Conservation (phyloP, 192 early-diverging fungal genomes). For the Linderina pennispora region DNA sequence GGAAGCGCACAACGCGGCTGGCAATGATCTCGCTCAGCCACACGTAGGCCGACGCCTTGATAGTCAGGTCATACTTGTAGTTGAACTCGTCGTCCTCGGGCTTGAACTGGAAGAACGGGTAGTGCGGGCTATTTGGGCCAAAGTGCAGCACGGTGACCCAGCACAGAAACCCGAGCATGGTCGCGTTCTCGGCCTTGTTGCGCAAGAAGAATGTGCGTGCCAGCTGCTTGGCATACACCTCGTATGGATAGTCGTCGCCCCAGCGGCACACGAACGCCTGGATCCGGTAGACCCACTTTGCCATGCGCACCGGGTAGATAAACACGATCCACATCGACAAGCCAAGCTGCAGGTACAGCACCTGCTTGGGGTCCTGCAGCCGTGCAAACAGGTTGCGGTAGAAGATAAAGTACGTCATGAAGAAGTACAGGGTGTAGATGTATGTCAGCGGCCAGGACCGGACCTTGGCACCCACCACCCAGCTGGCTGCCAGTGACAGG, state of each 20-base stretch:
- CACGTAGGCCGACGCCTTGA: conserved; percentile 54
- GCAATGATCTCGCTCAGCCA: conserved; percentile 64
- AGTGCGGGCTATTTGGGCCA: conserved; percentile 61
- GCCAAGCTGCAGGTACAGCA: conserved; percentile 58
- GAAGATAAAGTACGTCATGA: conserved; percentile 78
- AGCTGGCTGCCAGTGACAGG: conserved; percentile 59
- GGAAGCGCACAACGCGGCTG: conserved; percentile 54
- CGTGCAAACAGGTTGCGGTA: conserved; percentile 73
- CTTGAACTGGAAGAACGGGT: conserved; percentile 65
- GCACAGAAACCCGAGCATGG: conserved; percentile 67
- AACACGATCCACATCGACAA: conserved; percentile 71
- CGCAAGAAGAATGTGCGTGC: conserved; percentile 65
- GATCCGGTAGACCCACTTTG: conserved; percentile 45
- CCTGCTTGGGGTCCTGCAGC: conserved; percentile 60
- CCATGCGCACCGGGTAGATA: conserved; percentile 70
- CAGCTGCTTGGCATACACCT: conserved; percentile 60
- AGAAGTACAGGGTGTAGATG: conserved; percentile 70
- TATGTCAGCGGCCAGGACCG: conserved; percentile 63
- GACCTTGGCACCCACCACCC: conserved; percentile 57
- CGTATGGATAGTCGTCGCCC: conserved; percentile 56
- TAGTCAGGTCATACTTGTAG: conserved; percentile 53
- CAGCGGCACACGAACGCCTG: conserved; percentile 47
- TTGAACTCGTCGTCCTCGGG: conserved; percentile 41
- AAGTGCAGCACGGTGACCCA: conserved; percentile 66
- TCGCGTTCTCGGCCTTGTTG: conserved; percentile 71